phyloP scores from a whole-genome alignment of 768 basidiomycete genomes.

The Suillus fuscotomentosus region DNA sequence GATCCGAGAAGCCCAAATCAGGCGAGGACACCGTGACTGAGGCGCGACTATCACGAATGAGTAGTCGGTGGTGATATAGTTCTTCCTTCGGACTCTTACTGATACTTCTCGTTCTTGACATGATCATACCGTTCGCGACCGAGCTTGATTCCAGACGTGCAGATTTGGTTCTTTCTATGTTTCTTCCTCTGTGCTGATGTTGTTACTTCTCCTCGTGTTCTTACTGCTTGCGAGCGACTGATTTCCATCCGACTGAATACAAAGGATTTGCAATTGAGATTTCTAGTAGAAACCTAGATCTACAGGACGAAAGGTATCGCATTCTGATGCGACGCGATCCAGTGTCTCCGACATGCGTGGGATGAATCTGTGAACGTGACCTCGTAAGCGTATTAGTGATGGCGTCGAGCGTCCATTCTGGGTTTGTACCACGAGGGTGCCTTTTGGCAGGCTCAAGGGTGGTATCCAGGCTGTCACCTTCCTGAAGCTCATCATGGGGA shows the following conservation, averaged over 20 bases:
- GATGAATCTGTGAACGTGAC: background rate
- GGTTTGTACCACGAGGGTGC: slow-evolving; percentile 40
- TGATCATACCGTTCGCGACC: too few species aligned
- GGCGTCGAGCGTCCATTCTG: background rate
- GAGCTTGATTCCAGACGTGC: too few species aligned
- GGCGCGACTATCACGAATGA: background rate
- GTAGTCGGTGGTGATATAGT: background rate
- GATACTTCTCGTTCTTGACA: too few species aligned
- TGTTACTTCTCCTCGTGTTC: background rate
- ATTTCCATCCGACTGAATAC: background rate
- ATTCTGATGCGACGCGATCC: background rate
- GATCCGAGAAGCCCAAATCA: slow-evolving; percentile 14
- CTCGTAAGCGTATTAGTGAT: background rate
- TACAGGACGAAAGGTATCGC: background rate
- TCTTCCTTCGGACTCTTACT: background rate
- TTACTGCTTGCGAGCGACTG: background rate
- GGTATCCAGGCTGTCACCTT: background rate
- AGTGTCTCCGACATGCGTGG: background rate
- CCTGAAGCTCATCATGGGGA: background rate
- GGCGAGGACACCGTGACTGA: background rate
- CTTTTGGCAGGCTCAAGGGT: slow-evolving; percentile 36
- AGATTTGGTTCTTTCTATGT: background rate
- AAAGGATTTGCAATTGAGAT: background rate
- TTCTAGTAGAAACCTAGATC: background rate
- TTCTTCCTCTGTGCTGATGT: background rate